Percentiles rank a stretch among this genome's conserved stretches.
Evolutionary conservation across 495 filamentous ascomycete species (phyloP).

Genomic region (Penicillium lividum): DNA sequence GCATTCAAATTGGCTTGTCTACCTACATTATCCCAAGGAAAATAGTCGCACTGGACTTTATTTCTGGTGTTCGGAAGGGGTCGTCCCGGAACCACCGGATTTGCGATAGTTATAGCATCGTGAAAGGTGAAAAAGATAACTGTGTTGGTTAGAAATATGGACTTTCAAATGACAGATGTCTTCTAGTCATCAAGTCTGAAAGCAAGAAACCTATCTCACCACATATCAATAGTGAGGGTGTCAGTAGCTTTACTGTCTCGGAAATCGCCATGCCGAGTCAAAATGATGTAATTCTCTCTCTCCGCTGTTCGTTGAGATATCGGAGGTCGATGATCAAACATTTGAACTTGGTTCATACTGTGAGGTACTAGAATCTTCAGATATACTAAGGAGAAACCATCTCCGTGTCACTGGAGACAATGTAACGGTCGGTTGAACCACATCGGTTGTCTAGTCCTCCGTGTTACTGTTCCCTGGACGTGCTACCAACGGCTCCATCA

Average conservation of each 20-base stretch:
- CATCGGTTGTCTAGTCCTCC: background rate
- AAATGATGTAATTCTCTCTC: background rate
- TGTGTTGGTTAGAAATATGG: background rate
- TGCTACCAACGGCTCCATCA: background rate
- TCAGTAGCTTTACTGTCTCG: background rate
- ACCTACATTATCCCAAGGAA: conserved; percentile 2
- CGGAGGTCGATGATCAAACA: no score
- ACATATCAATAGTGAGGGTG: conserved; percentile 1
- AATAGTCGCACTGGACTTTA: background rate
- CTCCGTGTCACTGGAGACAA: background rate
- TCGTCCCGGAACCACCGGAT: background rate
- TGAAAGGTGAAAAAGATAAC: background rate
- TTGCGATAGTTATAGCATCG: background rate
- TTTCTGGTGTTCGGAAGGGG: background rate
- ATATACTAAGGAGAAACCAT: background rate
- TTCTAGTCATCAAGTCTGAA: background rate
- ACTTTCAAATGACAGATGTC: background rate
- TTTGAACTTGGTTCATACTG: background rate
- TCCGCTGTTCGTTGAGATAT: background rate
- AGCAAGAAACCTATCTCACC: background rate
- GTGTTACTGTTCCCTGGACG: background rate
- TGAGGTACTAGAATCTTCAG: background rate
- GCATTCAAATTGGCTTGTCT: no score
- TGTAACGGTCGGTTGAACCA: conserved; percentile 10
- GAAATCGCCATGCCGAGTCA: background rate